Evolutionary conservation across 2,329 filamentous ascomycete species (phyloP), one percentile per base, ranked within the genome.

Genomic region (Colletotrichum limetticola): DNA sequence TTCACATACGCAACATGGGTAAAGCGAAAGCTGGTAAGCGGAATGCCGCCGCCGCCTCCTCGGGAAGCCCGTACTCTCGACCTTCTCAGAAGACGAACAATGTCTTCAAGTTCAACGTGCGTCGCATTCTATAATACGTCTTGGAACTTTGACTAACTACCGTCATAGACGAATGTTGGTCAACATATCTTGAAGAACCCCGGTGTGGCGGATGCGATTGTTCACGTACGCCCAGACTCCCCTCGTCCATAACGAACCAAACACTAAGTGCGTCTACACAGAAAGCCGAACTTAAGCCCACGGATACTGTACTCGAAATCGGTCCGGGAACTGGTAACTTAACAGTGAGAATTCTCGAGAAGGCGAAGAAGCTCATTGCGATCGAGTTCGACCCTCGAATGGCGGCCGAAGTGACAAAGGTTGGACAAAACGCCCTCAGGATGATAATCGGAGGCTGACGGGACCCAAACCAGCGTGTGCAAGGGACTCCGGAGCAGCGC

Each of bases 301-400:
- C 93, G 42, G 97, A 95, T 82, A 91, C 92, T 1, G 96, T 98
- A 3, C 91, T 98, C 26, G 96, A 98, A 88, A 93, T 98, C 75
- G 95, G 96, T 76, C 95, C 95, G 6, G 95, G 95, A 79, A 96
- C 94, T 1, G 95, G 95, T 75, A 97, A 97, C 82, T 83, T 98
- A 77, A 98, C 96, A 0, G 93, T 97, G 30, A 90, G 94, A 72
- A 98, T 98, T 74, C 86, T 98, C 30, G 94, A 97, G 78, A 93
- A 94, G 75, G 95, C 94, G 26, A 95, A 95, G 82, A 94, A 94
- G 74, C 85, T 88, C 60, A 94, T 95, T 63, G 94, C 94, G 4
- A 94, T 98, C 63, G 97, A 99, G 85, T 89, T 98, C 82, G 97
- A 99, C 84, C 95, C 97, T 24, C 90, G 97, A 79, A 98, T 98